A percentile compares a stretch with the other conserved stretches of the same genome.
Evolutionary conservation across 1,284 basidiomycete species (phyloP).

Genomic region (Mrakiaceae sp.): DNA sequence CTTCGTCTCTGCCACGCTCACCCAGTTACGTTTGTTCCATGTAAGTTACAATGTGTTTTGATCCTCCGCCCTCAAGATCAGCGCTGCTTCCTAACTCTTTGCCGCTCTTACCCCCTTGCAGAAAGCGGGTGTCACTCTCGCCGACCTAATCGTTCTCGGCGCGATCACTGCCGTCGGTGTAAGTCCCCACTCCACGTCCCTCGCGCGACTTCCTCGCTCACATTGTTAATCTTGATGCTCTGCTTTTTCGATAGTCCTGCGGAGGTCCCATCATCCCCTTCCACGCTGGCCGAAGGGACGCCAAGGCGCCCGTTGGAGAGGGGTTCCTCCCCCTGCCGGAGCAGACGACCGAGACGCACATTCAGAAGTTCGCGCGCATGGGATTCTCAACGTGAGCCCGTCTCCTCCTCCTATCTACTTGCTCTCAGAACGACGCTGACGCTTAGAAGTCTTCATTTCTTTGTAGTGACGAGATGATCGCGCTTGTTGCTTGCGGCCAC

Average conservation of each 20-base stretch:
- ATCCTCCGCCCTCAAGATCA: slow-evolving; percentile 22
- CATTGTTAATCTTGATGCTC: not conserved
- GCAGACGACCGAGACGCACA: slow-evolving; percentile 17
- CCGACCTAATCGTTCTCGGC: slow-evolving; percentile 18
- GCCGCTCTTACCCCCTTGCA: not conserved
- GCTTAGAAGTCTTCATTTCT: not conserved
- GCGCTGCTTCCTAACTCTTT: slow-evolving; percentile 10
- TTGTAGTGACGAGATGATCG: slow-evolving; percentile 16
- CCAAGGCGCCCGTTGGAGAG: not conserved
- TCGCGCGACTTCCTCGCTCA: not conserved
- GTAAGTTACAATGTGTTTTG: slow-evolving; percentile 12
- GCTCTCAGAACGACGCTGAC: not conserved
- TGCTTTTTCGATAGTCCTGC: slow-evolving; percentile 6
- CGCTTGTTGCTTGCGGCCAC: slow-evolving; percentile 19
- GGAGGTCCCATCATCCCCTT: slow-evolving; percentile 19
- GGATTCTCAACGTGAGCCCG: slow-evolving; percentile 11
- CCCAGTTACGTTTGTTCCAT: slow-evolving; percentile 14
- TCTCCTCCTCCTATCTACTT: not conserved
- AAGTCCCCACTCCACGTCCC: not conserved
- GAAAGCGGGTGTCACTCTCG: slow-evolving; percentile 17
- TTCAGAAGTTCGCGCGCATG: slow-evolving; percentile 20
- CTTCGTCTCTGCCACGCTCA: slow-evolving; percentile 12
- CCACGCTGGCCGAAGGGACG: slow-evolving; percentile 17
- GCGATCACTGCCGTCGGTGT: slow-evolving; percentile 18
- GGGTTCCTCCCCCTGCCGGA: slow-evolving; percentile 18